phyloP scores from a whole-genome alignment of 345 rosid genomes.

The Hirschfeldia incana region DNA sequence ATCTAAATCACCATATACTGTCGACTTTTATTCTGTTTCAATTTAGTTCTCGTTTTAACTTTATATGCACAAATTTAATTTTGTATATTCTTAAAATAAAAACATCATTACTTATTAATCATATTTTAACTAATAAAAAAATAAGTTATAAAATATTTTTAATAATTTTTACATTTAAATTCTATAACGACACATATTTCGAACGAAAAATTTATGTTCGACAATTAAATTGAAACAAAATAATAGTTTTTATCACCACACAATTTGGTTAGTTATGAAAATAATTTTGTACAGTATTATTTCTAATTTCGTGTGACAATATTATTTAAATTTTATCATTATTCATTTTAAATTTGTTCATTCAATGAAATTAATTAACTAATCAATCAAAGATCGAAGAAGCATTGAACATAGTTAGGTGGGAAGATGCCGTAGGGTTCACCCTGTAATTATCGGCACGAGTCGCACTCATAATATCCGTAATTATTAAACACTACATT shows the following conservation, averaged over 20 bases:
- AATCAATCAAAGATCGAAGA: neutral
- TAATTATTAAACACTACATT: neutral
- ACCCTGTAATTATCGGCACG: conserved; percentile 17
- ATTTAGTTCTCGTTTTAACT: too few relatives aligned
- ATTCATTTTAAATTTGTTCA: neutral
- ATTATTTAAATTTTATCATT: neutral
- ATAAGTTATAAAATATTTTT: neutral
- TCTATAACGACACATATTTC: too few relatives aligned
- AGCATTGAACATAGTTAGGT: conserved; percentile 32
- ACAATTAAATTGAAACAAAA: too few relatives aligned
- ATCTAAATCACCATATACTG: neutral
- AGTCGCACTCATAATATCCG: conserved; percentile 3
- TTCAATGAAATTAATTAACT: neutral
- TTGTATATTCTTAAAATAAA: too few relatives aligned
- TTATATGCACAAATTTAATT: too few relatives aligned
- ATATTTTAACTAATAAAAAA: too few relatives aligned
- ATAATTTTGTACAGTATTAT: neutral
- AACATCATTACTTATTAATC: too few relatives aligned
- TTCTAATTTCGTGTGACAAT: neutral
- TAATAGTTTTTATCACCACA: neutral
- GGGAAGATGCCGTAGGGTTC: conserved; percentile 27
- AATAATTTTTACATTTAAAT: too few relatives aligned
- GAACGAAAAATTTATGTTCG: too few relatives aligned
- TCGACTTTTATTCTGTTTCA: too few relatives aligned
- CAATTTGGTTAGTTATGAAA: neutral